Base-by-base conservation (phyloP, 1,139 yeast species). In the Suhomyces bolitotheri region DNA sequence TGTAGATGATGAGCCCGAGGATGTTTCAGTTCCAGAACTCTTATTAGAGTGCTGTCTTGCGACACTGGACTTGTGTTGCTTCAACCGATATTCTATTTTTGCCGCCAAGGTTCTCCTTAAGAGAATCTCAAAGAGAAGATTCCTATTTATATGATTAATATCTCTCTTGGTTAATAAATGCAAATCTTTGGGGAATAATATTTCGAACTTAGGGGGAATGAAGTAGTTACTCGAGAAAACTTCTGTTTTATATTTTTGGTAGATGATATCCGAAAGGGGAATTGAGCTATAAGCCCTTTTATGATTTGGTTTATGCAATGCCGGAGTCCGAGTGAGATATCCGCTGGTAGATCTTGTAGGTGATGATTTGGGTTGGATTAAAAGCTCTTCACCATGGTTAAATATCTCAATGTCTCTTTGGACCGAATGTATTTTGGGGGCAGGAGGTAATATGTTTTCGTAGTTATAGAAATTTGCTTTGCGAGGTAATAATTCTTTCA, bases 51-150 rank as follows among this genome's bases (percentile, higher is more conserved):
- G 46, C 39, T 34, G 37, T 13, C 36, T 27, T 7, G 37, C 29
- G 8, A 36, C 13, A 5, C 16, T 17, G 5, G 8, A 11, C 7
- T 31, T 28, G 31, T 46, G 46, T 26, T 58, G 57, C 21, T 45
- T 48, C 33, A 67, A 51, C 28, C 76, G 46, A 43, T 60, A 71
- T 2, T 54, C 66, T 12, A 71, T 56, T 49, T 71, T 71, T 3
- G 73, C 76, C 26, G 73, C 70, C 43, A 70, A 48, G 1, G 74
- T 71, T 40, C 73, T 50, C 36, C 76, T 54, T 12, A 71, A 39
- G 27, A 71, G 54, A 1, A 67, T 47, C 34, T 71, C 76, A 28
- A 68, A 54, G 12, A 66, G 49, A 1, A 71, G 36, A 33, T 58
- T 60, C 30, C 54, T 56, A 39, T 68, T 62, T 37, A 68, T 50